Conservation (phyloP, 371 early-diverging fungal species). For the Lichtheimia hyalospora region DNA sequence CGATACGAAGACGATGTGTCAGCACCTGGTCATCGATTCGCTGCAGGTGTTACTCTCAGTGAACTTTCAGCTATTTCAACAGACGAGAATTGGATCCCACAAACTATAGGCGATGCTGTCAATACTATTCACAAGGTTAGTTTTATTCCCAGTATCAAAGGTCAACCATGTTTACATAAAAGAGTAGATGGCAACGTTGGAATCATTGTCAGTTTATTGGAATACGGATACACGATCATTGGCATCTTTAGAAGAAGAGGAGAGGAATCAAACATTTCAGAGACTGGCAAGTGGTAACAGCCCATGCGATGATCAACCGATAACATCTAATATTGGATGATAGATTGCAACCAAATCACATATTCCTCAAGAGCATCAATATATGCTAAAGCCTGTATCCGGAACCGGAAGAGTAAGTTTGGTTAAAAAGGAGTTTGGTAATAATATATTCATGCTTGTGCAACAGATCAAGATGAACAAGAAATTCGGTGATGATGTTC, state of each 20-base stretch:
- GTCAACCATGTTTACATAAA: neutral
- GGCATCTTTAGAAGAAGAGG: slow-evolving; percentile 45
- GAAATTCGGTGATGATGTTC: slow-evolving; percentile 57
- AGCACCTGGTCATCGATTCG: slow-evolving; percentile 77
- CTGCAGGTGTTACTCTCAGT: slow-evolving; percentile 88
- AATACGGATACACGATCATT: slow-evolving; percentile 79
- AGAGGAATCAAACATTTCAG: slow-evolving; percentile 55
- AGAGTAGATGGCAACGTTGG: slow-evolving; percentile 44
- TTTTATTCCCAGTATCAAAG: neutral
- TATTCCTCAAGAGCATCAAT: slow-evolving; percentile 65
- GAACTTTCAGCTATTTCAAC: slow-evolving; percentile 93
- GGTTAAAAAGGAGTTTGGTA: neutral
- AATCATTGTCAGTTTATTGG: slow-evolving; percentile 88
- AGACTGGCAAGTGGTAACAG: slow-evolving; percentile 44
- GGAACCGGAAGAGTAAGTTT: slow-evolving; percentile 77
- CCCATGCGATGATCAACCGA: neutral
- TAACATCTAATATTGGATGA: neutral
- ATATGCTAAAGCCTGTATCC: slow-evolving; percentile 92
- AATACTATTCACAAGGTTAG: slow-evolving; percentile 81
- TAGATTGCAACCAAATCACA: slow-evolving; percentile 65
- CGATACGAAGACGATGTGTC: slow-evolving; percentile 90
- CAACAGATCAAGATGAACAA: slow-evolving; percentile 64
- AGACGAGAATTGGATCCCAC: slow-evolving; percentile 85
- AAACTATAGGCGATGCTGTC: slow-evolving; percentile 76
- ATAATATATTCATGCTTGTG: slow-evolving; percentile 5